Base-by-base conservation (phyloP, 2,329 filamentous ascomycete species). In the Thelonectria rubi region DNA sequence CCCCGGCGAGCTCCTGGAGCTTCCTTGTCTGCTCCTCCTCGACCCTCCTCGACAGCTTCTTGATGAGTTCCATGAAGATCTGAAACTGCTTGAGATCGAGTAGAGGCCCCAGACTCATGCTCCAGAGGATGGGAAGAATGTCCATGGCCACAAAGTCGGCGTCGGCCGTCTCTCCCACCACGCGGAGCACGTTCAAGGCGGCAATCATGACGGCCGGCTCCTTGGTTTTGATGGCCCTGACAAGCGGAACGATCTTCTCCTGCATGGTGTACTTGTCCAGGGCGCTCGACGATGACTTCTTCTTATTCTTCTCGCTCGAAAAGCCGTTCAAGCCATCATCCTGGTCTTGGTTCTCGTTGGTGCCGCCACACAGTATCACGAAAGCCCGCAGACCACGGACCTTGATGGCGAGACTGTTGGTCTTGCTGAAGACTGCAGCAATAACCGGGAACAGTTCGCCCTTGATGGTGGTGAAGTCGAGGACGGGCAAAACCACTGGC, bases 201-300 rank as follows among this genome's bases (percentile, higher is more conserved):
- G 94, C 94, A 82, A 98, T 91, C 92, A 98, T 98, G 10, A 99
- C 95, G 8, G 93, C 94, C 0, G 95, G 95, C 75, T 99, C 95
- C 74, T 97, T 98, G 0, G 95, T 99, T 78, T 97, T 98, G 80
- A 99, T 98, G 2, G 84, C 93, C 72, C 92, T 93, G 63, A 99
- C 84, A 5, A 98, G 80, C 0, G 95, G 95, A 0, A 98, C 86
- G 34, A 99, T 91, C 80, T 97, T 98, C 75, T 99, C 95, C 75
- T 99, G 95, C 80, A 99, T 94, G 0, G 95, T 98, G 73, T 95
- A 98, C 76, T 98, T 98, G 80, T 99, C 95, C 26, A 99, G 81
- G 3, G 94, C 94, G 2, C 88, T 93, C 1, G 90, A 90, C 1
- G 86, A 91, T 3, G 85, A 86, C 2, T 84, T 80, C 73, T 89